These are phyloP conservation scores for Parasarocladium wereldwijsianum DNA, from an alignment of 2,329 filamentous ascomycete species.

Conservation along the genomic window DNA sequence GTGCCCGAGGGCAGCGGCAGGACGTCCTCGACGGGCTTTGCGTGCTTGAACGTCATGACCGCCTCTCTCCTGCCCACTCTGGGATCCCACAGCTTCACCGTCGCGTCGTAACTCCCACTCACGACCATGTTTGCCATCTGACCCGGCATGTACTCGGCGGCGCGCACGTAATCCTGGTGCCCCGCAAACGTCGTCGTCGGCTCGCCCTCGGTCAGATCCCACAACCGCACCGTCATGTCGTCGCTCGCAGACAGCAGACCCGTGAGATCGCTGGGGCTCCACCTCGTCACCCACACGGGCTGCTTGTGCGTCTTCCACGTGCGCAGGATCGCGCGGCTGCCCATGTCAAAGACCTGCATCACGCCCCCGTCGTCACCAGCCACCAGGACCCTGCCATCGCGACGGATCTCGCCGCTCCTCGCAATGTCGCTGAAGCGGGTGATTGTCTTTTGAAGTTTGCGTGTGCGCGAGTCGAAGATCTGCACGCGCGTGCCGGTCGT, in stretches of 20 bases:
- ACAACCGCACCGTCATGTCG: conserved; percentile 81
- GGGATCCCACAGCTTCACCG: conserved; percentile 87
- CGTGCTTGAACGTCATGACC: conserved; percentile 91
- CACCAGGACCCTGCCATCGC: conserved; percentile 77
- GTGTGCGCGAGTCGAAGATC: conserved; percentile 81
- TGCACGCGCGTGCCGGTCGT: conserved; percentile 91
- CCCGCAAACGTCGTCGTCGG: conserved; percentile 68
- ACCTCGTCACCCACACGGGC: conserved; percentile 82
- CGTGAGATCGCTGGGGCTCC: conserved; percentile 80
- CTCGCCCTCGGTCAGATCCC: conserved; percentile 76
- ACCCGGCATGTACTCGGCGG: conserved; percentile 71
- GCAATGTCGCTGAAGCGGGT: conserved; percentile 86
- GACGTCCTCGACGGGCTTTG: conserved; percentile 78
- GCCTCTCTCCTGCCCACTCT: conserved; percentile 48
- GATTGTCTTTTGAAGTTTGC: conserved; percentile 87
- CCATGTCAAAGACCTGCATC: conserved; percentile 90
- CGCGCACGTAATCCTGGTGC: conserved; percentile 85
- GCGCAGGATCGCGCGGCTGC: conserved; percentile 76
- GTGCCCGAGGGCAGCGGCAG: conserved; percentile 77
- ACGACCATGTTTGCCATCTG: conserved; percentile 61
- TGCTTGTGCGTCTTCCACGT: conserved; percentile 93
- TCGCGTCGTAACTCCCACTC: conserved; percentile 88
- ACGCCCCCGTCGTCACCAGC: conserved; percentile 84
- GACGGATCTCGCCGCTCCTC: conserved; percentile 74
- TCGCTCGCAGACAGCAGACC: conserved; percentile 80